Percentiles rank a stretch among this genome's conserved stretches.
Evolutionary conservation across 2,329 filamentous ascomycete genomes (phyloP).

Genomic region (Penicillium sp.): DNA sequence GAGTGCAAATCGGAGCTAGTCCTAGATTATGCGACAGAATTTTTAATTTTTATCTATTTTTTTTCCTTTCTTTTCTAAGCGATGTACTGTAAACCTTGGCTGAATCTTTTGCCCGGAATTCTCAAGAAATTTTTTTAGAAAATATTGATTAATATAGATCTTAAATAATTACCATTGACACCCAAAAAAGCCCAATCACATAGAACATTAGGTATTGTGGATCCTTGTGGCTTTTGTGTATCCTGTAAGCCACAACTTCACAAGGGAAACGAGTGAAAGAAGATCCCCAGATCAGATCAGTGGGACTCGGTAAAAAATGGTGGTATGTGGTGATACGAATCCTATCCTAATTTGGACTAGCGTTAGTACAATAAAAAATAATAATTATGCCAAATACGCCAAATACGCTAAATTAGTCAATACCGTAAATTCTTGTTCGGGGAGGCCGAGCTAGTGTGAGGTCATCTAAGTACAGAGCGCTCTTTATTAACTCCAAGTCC

Average conservation of each 20-base stretch:
- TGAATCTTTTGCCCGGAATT: background rate
- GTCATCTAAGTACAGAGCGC: slow-evolving; percentile 9
- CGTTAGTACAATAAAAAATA: background rate
- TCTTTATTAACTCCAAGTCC: slow-evolving; percentile 17
- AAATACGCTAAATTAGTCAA: background rate
- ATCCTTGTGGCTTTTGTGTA: slow-evolving; percentile 9
- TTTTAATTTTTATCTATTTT: background rate
- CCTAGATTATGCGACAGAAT: background rate
- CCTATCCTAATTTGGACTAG: slow-evolving; percentile 13
- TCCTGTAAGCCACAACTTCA: slow-evolving; percentile 15
- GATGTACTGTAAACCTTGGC: slow-evolving; percentile 4
- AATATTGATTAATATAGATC: background rate
- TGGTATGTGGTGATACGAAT: slow-evolving; percentile 1
- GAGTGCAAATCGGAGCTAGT: slow-evolving; percentile 13
- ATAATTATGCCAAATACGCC: background rate
- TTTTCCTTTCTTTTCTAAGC: background rate
- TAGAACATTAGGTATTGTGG: background rate
- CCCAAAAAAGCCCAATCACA: slow-evolving; percentile 10
- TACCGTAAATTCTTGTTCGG: slow-evolving; percentile 9
- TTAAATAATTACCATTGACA: slow-evolving; percentile 6
- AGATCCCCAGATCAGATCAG: slow-evolving; percentile 20
- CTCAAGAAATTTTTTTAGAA: background rate
- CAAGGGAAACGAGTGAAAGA: background rate
- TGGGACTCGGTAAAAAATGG: slow-evolving; percentile 12
- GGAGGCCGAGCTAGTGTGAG: slow-evolving; percentile 1